Percentiles rank a stretch among this genome's conserved stretches.
phyloP scores from a whole-genome alignment of 2,329 filamentous ascomycete species.

The Pseudogymnoascus sp. region DNA sequence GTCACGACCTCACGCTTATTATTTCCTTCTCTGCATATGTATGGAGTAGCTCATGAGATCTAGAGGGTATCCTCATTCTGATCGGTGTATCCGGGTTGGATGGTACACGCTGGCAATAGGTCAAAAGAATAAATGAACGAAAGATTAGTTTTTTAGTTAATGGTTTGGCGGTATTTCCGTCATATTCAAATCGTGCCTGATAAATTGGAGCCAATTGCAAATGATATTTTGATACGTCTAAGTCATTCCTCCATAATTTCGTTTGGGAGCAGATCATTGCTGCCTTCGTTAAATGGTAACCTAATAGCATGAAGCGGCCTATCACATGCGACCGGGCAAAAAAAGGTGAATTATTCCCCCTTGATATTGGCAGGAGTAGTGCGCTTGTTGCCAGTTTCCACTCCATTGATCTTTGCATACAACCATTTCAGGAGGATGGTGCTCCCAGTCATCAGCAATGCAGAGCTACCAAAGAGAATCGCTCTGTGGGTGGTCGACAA shows the following conservation, averaged over 20 bases:
- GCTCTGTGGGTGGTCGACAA: constrained; percentile 60
- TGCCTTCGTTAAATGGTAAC: not conserved
- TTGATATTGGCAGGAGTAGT: constrained; percentile 23
- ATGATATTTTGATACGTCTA: constrained; percentile 6
- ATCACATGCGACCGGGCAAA: not conserved
- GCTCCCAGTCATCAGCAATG: constrained; percentile 63
- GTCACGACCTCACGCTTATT: constrained; percentile 6
- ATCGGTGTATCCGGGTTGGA: constrained; percentile 9
- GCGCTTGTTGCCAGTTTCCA: constrained; percentile 33
- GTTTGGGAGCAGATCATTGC: not conserved
- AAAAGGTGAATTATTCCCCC: constrained; percentile 18
- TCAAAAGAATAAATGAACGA: constrained; percentile 8
- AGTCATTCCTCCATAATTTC: not conserved
- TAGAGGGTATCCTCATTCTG: constrained; percentile 9
- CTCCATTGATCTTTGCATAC: constrained; percentile 61
- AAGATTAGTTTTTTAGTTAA: constrained; percentile 9
- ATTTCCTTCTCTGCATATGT: constrained; percentile 11
- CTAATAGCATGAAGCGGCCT: not conserved
- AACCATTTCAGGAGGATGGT: constrained; percentile 63
- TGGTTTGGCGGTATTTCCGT: not conserved
- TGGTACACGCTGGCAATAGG: constrained; percentile 8
- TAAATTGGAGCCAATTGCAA: not conserved
- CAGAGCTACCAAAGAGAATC: constrained; percentile 63
- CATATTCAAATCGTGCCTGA: not conserved
- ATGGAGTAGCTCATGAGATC: constrained; percentile 12